A percentile compares a stretch with the other conserved stretches of the same genome.
Conservation (phyloP, 2,329 filamentous ascomycete genomes). For the Apiospora hydei region DNA sequence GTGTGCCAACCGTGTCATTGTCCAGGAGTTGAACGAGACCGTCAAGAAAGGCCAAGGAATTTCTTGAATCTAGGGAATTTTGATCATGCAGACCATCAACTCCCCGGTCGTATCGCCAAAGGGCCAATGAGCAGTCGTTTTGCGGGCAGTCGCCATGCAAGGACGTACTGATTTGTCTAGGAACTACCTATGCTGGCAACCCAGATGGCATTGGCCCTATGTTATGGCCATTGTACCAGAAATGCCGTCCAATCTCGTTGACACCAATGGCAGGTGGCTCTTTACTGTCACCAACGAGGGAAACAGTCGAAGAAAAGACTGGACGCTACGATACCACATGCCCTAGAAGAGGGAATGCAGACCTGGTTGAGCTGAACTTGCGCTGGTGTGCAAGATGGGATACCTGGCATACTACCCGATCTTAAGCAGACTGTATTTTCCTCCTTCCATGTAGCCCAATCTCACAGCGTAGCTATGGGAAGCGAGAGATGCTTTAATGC, state of each 20-base stretch:
- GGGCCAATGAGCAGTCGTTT: neutral
- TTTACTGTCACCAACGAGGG: neutral
- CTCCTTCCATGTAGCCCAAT: neutral
- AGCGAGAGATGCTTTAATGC: neutral
- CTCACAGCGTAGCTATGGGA: neutral
- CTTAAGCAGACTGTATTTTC: neutral
- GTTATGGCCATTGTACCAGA: neutral
- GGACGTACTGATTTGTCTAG: neutral
- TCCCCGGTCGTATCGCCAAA: neutral
- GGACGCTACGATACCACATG: neutral
- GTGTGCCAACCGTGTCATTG: constrained; percentile 51
- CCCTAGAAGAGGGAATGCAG: neutral
- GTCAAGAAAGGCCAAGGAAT: constrained; percentile 36
- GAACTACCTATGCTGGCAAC: neutral
- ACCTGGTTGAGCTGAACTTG: neutral
- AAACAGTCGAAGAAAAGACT: neutral
- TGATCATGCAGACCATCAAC: neutral
- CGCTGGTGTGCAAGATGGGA: neutral
- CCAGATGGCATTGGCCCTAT: neutral
- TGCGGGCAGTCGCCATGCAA: neutral
- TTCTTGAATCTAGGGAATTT: constrained; percentile 31
- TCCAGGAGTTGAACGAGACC: constrained; percentile 49
- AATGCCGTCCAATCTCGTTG: neutral
- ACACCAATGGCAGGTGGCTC: neutral
- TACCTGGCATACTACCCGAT: neutral